Evolutionary conservation across 306 rosid species (phyloP).

Genomic region (Gastrolobium bilobum): DNA sequence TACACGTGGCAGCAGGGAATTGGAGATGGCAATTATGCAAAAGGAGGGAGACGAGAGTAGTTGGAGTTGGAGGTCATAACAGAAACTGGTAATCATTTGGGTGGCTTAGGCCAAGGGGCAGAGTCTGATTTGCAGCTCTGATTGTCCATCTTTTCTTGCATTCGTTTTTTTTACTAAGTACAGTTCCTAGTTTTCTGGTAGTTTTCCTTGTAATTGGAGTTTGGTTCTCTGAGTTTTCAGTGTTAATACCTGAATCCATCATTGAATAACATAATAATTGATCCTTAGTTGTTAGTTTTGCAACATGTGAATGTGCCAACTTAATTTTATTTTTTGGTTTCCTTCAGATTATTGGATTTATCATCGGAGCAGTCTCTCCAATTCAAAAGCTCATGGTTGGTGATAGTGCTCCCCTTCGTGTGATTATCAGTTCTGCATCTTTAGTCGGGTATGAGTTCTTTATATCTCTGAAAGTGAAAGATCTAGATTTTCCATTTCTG

Average conservation of each 20-base stretch:
- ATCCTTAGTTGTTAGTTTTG: neutral
- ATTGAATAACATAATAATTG: neutral
- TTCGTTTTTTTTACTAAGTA: too few species aligned
- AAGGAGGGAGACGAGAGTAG: too few species aligned
- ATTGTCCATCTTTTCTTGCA: too few species aligned
- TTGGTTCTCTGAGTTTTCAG: too few species aligned
- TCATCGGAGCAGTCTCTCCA: constrained; percentile 31
- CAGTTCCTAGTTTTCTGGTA: too few species aligned
- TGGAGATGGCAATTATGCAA: too few species aligned
- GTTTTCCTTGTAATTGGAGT: too few species aligned
- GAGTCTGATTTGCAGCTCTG: too few species aligned
- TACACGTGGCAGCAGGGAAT: too few species aligned
- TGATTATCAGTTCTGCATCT: constrained; percentile 6
- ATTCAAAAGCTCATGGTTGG: constrained; percentile 44
- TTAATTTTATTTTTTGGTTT: neutral
- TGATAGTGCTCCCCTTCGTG: constrained; percentile 39
- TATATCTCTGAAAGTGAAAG: neutral
- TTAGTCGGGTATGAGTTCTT: constrained; percentile 35
- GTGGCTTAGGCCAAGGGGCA: too few species aligned
- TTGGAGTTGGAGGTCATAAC: too few species aligned
- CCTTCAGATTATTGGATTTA: constrained; percentile 39
- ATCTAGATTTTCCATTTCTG: neutral
- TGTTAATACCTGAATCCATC: neutral
- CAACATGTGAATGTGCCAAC: neutral
- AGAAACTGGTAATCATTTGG: too few species aligned